Evolutionary conservation across 106 monocot species (phyloP).

Genomic region (Chionographis japonica): DNA sequence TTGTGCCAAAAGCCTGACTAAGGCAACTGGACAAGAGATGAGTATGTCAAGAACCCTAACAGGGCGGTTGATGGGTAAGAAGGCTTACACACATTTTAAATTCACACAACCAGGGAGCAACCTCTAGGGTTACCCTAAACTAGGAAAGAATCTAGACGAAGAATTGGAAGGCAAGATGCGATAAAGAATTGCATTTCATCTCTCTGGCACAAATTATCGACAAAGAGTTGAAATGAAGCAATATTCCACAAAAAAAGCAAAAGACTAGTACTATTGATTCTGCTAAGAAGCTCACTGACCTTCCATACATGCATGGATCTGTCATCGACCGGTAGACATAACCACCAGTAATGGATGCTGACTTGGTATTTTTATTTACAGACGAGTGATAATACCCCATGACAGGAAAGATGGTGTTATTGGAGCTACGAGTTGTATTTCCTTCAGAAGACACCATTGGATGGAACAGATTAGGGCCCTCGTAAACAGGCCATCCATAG

Average conservation of each 20-base stretch:
- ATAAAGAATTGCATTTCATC: too few species aligned
- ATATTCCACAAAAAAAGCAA: too few species aligned
- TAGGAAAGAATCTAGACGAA: too few species aligned
- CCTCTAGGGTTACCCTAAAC: too few species aligned
- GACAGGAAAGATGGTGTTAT: constrained; percentile 64
- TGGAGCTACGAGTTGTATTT: constrained; percentile 39
- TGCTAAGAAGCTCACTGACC: constrained; percentile 23
- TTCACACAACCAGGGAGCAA: too few species aligned
- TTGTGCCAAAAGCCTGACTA: not conserved
- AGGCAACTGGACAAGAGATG: too few species aligned
- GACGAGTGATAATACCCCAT: constrained; percentile 74
- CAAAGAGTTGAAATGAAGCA: too few species aligned
- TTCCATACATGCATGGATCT: constrained; percentile 93
- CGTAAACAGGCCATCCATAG: constrained; percentile 87
- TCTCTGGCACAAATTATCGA: too few species aligned
- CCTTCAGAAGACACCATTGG: constrained; percentile 36
- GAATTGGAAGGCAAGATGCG: too few species aligned
- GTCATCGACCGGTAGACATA: constrained; percentile 70
- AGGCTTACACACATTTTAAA: too few species aligned
- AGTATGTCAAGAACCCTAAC: too few species aligned
- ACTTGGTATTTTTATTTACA: constrained; percentile 45
- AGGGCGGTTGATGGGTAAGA: not conserved
- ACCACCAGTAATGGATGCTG: constrained; percentile 79
- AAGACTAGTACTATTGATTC: too few species aligned
- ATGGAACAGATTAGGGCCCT: constrained; percentile 59